Base-by-base conservation (phyloP, 495 filamentous ascomycete species). In the Friedmanniomyces endolithicus region DNA sequence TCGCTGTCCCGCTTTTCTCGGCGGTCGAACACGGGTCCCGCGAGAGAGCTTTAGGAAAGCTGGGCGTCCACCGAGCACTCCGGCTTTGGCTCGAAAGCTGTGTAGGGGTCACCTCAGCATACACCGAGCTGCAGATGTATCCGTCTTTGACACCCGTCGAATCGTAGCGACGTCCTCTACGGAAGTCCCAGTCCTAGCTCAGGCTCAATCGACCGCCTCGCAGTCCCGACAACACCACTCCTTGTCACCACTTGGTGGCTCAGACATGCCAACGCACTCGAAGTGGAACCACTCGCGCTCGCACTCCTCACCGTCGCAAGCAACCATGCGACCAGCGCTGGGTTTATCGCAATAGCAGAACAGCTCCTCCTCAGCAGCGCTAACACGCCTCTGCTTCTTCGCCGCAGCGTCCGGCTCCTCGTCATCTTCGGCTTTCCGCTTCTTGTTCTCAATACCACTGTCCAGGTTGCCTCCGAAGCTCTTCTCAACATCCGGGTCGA, bases 231-330 rank as follows among this genome's bases (percentile, higher is more conserved):
- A 56, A 31, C 9, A 44, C 53, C 53, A 56, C 11, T 44, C 39
- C 23, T 46, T 2, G 14, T 50, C 34, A 12, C 31, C 53, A 11
- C 7, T 9, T 6, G 53, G 53, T 9, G 53, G n/a, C 37, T 40
- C 35, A 11, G 12, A 16, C 11, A 56, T 16, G 34, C 53, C 53
- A 29, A 50, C 45, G 34, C 53, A 56, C 2, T 56, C 53, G 37
- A 56, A 56, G 27, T 56, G 53, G 47, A 56, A 56, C 53, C 53
- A 56, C 17, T 41, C 22, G 20, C 27, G 11, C 46, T 29, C 37
- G 47, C 53, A 56, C 9, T 22, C 37, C 1, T 27, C 46, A 4
- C 27, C 29, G 29, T 56, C 53, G 47, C 53, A 56, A 31, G 19
- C 53, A 22, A 56, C 20, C 53, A 56, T 56, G 24, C 23, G 46